Conservation (phyloP, 2,329 filamentous ascomycete genomes). For the Ascochyta lentis region DNA sequence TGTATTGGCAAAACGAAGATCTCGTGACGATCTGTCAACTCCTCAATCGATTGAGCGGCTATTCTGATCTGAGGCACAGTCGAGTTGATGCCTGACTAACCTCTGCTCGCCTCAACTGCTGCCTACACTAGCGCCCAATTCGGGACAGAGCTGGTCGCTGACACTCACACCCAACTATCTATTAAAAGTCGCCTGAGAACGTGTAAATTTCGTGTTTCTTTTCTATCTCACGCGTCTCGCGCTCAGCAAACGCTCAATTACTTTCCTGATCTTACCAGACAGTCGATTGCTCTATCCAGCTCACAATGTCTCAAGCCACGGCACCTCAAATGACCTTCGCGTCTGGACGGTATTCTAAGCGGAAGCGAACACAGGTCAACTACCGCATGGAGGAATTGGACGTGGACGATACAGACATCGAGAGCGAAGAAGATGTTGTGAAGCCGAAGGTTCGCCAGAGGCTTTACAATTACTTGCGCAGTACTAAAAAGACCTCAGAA, state of each 20-base stretch:
- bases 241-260: not conserved
- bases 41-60: not conserved
- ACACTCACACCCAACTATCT: conserved; percentile 15
- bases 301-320: conserved; percentile 26
- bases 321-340: conserved; percentile 20
- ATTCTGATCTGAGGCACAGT: conserved; percentile 9
- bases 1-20: not conserved
- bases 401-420: conserved; percentile 25
- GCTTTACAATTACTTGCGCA: not conserved
- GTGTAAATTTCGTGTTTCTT: conserved; percentile 36
- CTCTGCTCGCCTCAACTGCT: conserved; percentile 34
- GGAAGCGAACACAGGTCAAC: conserved; percentile 42
- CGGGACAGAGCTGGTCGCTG: conserved; percentile 22
- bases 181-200: conserved; percentile 31
- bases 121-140: conserved; percentile 41
- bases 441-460: conserved; percentile 34
- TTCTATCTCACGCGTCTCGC: conserved; percentile 13
- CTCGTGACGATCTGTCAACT: not conserved
- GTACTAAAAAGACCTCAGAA: conserved; percentile 29
- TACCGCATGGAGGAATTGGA: conserved; percentile 38
- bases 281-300: not conserved
- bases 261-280: not conserved
- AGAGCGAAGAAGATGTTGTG: conserved; percentile 26
- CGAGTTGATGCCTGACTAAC: conserved; percentile 40
- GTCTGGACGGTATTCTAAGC: conserved; percentile 40